Base-by-base conservation (phyloP, 2,329 filamentous ascomycete genomes). In the Fusarium pseudonygamai region DNA sequence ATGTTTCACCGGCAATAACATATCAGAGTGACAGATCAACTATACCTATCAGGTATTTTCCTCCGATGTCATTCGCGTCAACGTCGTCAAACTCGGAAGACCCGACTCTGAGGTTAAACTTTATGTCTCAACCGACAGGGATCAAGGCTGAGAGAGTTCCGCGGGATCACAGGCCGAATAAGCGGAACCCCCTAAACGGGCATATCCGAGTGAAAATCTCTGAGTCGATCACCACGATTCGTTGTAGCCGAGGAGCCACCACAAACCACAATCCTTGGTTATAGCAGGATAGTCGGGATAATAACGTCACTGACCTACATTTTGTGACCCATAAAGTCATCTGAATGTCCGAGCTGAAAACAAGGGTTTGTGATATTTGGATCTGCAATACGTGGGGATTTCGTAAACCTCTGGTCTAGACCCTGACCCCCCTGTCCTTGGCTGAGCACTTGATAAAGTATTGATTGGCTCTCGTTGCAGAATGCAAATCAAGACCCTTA, bases 21-120 rank as follows among this genome's bases (percentile, higher is more conserved):
- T 16, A 46, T 49, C 24, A 26, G 5, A 58, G 40, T 36, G 32
- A 58, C 55, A 49, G 30, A 58, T 58, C 40, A 36, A 36, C 55
- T 49, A 36, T 36, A n/a, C 55, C 55, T 36, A 11, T 58, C 40
- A 30, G 20, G 55, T 47, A 28, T 58, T 47, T 34, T 18, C 16
- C 30, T 58, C 55, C 55, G 55, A 32, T 46, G 18, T 34, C 34
- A 55, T 28, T 28, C 28, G 34, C 28, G 39, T 24, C 37, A 57
- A 22, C 20, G 36, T 55, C 15, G 12, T 49, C 22, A 20, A 20
- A 15, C 18, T 47, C 26, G 60, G n/a, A 34, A 20, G 67, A 57
- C 50, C 64, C 50, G 50, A 63, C 64, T 28, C 26, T 36, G 53
- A 69, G 65, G 60, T 57, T 70, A 60, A 65, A 60, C 53, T 69